Base-by-base conservation (phyloP, 2,329 filamentous ascomycete species). In the Magnaporthales sp. region DNA sequence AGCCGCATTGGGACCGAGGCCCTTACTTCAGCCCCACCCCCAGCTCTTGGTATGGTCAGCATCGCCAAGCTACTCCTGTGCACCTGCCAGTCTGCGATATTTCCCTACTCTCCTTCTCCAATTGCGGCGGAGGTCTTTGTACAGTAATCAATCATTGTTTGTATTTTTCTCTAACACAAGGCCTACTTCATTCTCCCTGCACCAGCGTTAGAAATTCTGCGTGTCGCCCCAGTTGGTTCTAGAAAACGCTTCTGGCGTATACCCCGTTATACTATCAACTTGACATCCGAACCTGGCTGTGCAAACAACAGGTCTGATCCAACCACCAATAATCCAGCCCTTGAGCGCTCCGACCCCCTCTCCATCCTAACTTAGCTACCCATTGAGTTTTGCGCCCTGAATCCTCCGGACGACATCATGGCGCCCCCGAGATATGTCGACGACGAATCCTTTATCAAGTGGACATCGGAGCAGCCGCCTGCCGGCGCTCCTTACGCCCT, bases 401-500 rank as follows among this genome's bases (percentile, higher is more conserved):
- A 19, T 30, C 10, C 29, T 56, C 32, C 66, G 63, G 71, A 72
- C 67, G 68, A 77, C 63, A 68, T 60, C 65, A 80, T 80, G 75
- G 73, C 76, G 65, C 74, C 76, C 67, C 66, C 70, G 15, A 56
- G 58, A 54, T 56, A 56, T 31, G 51, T 58, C 69, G 76, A 80
- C 61, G 73, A 72, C 38, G 70, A 74, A 66, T 79, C 81, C 56
- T 77, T 78, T 69, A 79, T 83, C 71, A 75, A 79, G 70, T 85
- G 88, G 75, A 78, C 92, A 67, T 78, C 82, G 65, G 75, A 80
- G 67, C 83, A 86, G 19, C 92, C 92, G 63, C 88, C 91, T 3
- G 85, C 89, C 9, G 92, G 92, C 70, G 81, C 86, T 63, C 91
- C 93, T 1, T 95, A 95, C 75, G 91, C 90, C 62, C 81, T 97